These are phyloP conservation scores for Ganoderma resinaceum DNA, from an alignment of 1,284 basidiomycete genomes.

Conservation along the genomic window DNA sequence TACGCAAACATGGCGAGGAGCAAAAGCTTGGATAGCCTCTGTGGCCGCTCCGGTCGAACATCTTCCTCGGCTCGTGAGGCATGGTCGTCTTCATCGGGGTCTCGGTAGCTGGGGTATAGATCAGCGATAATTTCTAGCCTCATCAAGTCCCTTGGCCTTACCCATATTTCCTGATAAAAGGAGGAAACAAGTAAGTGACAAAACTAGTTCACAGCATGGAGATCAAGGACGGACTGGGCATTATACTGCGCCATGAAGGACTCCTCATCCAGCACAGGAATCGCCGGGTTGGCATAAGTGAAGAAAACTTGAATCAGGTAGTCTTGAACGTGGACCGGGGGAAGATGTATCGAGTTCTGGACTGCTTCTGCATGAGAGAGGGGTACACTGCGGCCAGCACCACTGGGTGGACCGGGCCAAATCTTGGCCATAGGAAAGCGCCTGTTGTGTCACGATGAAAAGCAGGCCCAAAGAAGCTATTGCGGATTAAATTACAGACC, in stretches of 20 bases:
- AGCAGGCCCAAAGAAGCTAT: background rate
- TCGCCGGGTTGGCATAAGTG: conserved; percentile 79
- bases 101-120: conserved; percentile 9
- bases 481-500: conserved; percentile 50
- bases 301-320: conserved; percentile 79
- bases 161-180: conserved; percentile 15
- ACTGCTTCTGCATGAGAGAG: conserved; percentile 37
- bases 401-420: conserved; percentile 26
- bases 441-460: conserved; percentile 48
- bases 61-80: background rate
- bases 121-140: background rate
- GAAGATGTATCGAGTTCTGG: conserved; percentile 53
- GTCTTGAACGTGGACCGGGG: conserved; percentile 66
- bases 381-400: background rate
- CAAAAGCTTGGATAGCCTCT: conserved; percentile 75
- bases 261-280: conserved; percentile 77
- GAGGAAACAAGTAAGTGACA: background rate
- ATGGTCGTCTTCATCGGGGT: background rate
- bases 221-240: conserved; percentile 51
- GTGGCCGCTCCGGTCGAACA: conserved; percentile 45
- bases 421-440: conserved; percentile 70
- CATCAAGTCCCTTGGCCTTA: background rate
- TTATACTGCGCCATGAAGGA: conserved; percentile 74
- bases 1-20: conserved; percentile 82
- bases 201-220: background rate